phyloP scores from a whole-genome alignment of 345 rosid genomes.

The Iberis pinnata region DNA sequence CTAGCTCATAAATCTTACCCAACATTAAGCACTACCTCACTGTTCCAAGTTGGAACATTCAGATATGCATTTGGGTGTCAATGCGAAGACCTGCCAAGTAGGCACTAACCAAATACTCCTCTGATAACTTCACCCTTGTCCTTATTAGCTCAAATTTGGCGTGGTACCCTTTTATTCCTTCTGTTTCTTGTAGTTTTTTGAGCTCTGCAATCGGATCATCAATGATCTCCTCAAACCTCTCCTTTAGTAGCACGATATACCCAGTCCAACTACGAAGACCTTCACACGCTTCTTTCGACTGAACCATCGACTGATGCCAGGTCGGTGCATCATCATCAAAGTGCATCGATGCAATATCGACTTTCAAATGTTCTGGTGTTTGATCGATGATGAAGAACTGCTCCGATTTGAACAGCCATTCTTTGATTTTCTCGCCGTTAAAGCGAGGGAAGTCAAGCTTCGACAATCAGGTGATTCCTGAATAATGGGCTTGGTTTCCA shows the following conservation, averaged over 20 bases:
- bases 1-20: too few relatives aligned
- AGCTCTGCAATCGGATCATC: background rate
- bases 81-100: background rate
- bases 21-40: background rate
- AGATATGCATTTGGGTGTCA: background rate
- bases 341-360: background rate
- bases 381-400: background rate
- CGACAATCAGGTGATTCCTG: too few relatives aligned
- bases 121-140: background rate
- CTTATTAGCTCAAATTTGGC: too few relatives aligned
- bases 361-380: background rate
- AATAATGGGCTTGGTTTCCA: too few relatives aligned
- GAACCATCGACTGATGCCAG: background rate
- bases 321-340: background rate
- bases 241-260: too few relatives aligned
- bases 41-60: background rate
- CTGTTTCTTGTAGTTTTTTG: background rate
- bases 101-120: background rate
- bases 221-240: background rate
- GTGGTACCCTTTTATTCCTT: background rate
- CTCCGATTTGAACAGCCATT: background rate
- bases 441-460: background rate
- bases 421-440: background rate
- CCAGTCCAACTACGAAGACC: too few relatives aligned
- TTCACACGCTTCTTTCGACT: background rate